Conservation (phyloP, 495 filamentous ascomycete genomes). For the Chaetomium cochliodes region DNA sequence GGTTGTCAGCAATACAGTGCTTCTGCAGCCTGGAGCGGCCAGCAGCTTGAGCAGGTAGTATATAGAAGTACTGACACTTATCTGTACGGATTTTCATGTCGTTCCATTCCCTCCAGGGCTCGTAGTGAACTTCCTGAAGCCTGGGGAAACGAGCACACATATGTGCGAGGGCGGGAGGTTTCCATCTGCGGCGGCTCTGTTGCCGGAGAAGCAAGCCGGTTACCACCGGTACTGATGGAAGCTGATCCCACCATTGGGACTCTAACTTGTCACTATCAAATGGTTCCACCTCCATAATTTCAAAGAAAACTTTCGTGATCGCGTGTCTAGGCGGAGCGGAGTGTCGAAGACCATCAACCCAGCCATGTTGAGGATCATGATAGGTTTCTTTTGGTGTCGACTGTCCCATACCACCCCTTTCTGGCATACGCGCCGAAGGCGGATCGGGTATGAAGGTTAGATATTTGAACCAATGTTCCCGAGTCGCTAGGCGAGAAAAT, state of each 20-base stretch:
- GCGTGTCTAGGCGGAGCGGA: conserved; percentile 26
- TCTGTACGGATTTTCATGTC: conserved; percentile 5
- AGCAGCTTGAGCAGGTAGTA: background rate
- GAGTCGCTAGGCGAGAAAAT: conserved; percentile 42
- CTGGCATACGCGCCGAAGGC: conserved; percentile 8
- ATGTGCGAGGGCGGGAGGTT: conserved; percentile 31
- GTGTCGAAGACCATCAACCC: conserved; percentile 32
- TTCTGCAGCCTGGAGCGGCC: background rate
- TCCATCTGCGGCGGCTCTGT: conserved; percentile 39
- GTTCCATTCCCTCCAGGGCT: conserved; percentile 38
- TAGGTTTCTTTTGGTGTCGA: conserved; percentile 16
- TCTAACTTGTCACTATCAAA: conserved; percentile 32
- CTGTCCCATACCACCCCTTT: background rate
- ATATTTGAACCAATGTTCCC: conserved; percentile 40
- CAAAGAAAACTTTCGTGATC: conserved; percentile 32
- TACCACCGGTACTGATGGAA: conserved; percentile 35
- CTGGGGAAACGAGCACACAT: conserved; percentile 37
- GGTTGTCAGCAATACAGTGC: background rate
- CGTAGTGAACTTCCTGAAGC: conserved; percentile 39
- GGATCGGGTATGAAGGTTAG: conserved; percentile 36
- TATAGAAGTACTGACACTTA: background rate
- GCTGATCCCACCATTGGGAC: conserved; percentile 37
- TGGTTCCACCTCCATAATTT: conserved; percentile 24
- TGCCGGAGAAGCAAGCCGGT: conserved; percentile 37
- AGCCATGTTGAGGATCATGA: conserved; percentile 34